Evolutionary conservation across 306 rosid genomes (phyloP).

Genomic region (Glycyrrhiza uralensis): DNA sequence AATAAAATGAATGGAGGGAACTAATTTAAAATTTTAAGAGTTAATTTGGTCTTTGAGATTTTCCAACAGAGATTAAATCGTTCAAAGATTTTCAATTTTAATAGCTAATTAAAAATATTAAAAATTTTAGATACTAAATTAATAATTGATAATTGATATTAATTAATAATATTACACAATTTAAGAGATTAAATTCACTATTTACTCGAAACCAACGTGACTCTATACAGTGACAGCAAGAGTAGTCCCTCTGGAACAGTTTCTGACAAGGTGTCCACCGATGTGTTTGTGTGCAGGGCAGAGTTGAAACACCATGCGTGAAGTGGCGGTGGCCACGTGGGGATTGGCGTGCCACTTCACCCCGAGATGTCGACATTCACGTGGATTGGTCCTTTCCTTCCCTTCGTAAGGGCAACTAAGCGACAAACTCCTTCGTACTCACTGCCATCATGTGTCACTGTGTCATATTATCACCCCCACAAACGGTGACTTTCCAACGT

Average conservation of each 20-base stretch:
- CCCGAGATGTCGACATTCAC: slow-evolving; percentile 43
- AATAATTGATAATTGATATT: too few species aligned
- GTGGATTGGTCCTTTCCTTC: slow-evolving; percentile 36
- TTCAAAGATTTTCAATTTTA: too few species aligned
- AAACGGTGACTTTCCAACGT: slow-evolving; percentile 10
- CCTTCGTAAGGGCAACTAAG: slow-evolving; percentile 12
- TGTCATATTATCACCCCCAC: slow-evolving; percentile 18
- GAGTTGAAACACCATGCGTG: slow-evolving; percentile 33
- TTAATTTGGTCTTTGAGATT: too few species aligned
- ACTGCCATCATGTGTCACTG: slow-evolving; percentile 6
- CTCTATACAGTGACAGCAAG: too few species aligned
- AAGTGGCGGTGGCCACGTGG: slow-evolving; percentile 42
- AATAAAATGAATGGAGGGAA: not conserved
- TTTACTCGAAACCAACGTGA: too few species aligned
- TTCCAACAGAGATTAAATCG: too few species aligned
- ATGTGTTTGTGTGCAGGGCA: slow-evolving; percentile 31
- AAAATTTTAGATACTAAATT: too few species aligned
- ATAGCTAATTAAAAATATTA: too few species aligned
- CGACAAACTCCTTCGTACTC: slow-evolving; percentile 27
- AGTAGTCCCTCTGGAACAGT: slow-evolving; percentile 13
- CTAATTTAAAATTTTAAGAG: too few species aligned
- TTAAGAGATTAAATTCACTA: too few species aligned
- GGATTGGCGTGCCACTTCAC: slow-evolving; percentile 26
- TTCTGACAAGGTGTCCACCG: slow-evolving; percentile 36
- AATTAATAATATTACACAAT: too few species aligned